Conservation (phyloP, 768 basidiomycete species). For the Suillus luteus region DNA sequence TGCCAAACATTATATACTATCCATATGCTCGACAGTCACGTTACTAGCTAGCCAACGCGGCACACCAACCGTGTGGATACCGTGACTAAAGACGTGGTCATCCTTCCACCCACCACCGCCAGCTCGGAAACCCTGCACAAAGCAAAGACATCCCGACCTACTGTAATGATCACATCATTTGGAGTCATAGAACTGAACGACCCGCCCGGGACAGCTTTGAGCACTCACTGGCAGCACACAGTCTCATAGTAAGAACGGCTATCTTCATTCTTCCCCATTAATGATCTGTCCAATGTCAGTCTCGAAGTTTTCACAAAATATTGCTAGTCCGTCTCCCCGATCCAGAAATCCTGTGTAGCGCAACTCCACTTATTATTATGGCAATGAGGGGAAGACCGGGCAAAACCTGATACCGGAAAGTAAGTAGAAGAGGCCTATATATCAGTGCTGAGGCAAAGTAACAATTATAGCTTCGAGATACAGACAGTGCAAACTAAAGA, state of each 20-base stretch:
- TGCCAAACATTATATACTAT: too few relatives aligned
- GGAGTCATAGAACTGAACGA: not conserved
- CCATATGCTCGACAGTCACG: too few relatives aligned
- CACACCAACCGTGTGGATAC: too few relatives aligned
- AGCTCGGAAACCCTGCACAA: too few relatives aligned
- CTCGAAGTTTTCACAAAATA: not conserved
- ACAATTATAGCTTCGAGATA: too few relatives aligned
- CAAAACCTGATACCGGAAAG: not conserved
- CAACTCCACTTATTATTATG: not conserved
- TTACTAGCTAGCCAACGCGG: too few relatives aligned
- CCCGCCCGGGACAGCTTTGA: not conserved
- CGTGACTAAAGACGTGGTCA: too few relatives aligned
- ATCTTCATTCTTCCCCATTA: not conserved
- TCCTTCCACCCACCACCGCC: too few relatives aligned
- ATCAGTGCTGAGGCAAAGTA: too few relatives aligned
- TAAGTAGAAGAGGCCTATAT: too few relatives aligned
- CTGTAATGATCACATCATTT: not conserved
- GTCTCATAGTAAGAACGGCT: not conserved
- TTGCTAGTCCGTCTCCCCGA: not conserved
- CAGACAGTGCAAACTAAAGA: too few relatives aligned
- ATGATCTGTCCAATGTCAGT: not conserved
- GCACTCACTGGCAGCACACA: not conserved
- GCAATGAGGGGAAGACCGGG: not conserved
- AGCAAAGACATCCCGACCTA: not conserved
- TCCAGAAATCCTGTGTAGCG: not conserved